These are phyloP conservation scores for Alopecurus myosuroides DNA, from an alignment of 176 grass and related monocot genomes.

Conservation along the genomic window DNA sequence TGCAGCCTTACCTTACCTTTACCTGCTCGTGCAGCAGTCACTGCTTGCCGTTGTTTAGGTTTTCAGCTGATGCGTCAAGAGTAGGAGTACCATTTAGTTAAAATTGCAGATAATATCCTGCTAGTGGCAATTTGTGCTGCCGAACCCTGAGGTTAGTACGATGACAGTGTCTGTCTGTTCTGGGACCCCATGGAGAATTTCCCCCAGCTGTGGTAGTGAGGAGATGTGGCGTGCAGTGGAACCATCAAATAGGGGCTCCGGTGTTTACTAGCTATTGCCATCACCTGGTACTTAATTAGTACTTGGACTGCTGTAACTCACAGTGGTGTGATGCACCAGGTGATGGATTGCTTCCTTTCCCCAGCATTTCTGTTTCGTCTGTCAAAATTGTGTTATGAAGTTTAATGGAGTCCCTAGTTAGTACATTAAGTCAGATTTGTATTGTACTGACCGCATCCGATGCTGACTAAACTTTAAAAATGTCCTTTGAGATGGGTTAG, in stretches of 20 bases:
- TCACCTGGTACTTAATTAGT: neutral
- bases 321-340: neutral
- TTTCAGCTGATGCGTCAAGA: neutral
- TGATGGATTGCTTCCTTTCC: neutral
- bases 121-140: neutral
- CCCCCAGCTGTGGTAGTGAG: neutral
- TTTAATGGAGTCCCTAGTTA: neutral
- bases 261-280: neutral
- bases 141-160: constrained; percentile 2
- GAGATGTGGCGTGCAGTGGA: neutral
- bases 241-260: neutral
- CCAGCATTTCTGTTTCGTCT: neutral
- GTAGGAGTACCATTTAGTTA: neutral
- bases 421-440: neutral
- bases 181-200: constrained; percentile 1
- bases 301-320: neutral
- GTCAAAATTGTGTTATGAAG: neutral
- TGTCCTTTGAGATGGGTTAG: neutral
- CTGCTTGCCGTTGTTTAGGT: constrained; percentile 2
- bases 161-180: neutral
- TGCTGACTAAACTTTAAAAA: neutral
- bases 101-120: neutral
- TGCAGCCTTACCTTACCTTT: neutral
- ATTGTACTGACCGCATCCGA: neutral
- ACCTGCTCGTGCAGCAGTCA: neutral